These are phyloP conservation scores for Bacterosira constricta DNA, from an alignment of 108 stramenopile species.

Conservation along the genomic window DNA sequence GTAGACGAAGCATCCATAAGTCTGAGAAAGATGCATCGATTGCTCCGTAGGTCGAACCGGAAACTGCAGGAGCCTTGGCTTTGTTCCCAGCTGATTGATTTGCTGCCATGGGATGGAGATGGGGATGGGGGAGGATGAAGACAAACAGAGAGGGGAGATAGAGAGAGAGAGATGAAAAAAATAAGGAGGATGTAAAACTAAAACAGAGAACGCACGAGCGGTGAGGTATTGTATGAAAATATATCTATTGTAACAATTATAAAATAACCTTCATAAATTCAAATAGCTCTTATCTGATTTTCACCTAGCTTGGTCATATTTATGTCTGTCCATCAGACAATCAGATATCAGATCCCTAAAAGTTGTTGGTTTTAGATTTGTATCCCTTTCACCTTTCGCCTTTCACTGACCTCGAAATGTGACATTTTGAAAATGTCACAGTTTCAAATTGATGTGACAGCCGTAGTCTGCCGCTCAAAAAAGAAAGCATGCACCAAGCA, in stretches of 20 bases:
- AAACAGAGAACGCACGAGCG: neutral
- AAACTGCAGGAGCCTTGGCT: constrained; percentile 23
- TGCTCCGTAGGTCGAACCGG: constrained; percentile 49
- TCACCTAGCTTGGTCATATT: too few relatives aligned
- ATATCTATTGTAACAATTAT: neutral
- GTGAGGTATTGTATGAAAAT: neutral
- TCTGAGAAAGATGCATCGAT: constrained; percentile 37
- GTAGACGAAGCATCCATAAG: constrained; percentile 77
- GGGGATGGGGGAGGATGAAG: neutral
- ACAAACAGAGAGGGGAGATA: too few relatives aligned
- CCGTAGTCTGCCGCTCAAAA: too few relatives aligned
- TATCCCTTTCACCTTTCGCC: too few relatives aligned
- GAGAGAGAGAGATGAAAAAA: too few relatives aligned
- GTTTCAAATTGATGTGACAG: too few relatives aligned
- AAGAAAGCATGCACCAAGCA: too few relatives aligned
- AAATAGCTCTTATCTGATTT: neutral
- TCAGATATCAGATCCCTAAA: neutral
- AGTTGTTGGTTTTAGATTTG: neutral
- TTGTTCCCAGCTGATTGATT: constrained; percentile 1
- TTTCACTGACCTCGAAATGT: too few relatives aligned
- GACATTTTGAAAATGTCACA: too few relatives aligned
- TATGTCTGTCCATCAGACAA: too few relatives aligned
- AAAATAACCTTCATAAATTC: neutral
- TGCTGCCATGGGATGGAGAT: constrained; percentile 5
- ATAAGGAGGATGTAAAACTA: too few relatives aligned